Conservation (phyloP, 73 alveolate species). For the Paramecium primaurelia region DNA sequence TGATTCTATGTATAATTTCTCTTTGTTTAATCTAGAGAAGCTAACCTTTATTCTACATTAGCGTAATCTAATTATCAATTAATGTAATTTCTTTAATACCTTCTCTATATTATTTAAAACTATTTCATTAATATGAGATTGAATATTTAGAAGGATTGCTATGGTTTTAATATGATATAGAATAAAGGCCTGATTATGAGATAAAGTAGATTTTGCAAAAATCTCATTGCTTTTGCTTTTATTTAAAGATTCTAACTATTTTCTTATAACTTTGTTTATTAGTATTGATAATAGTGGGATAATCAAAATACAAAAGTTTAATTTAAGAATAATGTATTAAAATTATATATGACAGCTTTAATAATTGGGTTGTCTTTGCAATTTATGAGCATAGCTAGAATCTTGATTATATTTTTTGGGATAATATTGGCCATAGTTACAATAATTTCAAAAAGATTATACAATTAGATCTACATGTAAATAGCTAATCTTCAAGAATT, state of each 20-base stretch:
- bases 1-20: not conserved
- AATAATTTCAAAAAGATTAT: not conserved
- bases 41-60: not conserved
- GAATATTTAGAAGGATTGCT: not conserved
- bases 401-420: not conserved
- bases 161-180: constrained; percentile 11
- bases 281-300: not conserved
- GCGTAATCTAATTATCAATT: not conserved
- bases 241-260: not conserved
- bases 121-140: not conserved
- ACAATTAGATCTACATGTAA: not conserved
- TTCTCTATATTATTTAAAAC: not conserved
- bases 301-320: not conserved
- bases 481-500: not conserved
- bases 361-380: not conserved
- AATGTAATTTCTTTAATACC: not conserved
- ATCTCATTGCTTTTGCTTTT: not conserved
- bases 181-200: not conserved
- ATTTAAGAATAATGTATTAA: not conserved
- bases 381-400: not conserved
- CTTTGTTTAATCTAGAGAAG: not conserved
- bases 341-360: not conserved
- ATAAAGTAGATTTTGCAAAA: not conserved
- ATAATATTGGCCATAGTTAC: not conserved
- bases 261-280: not conserved